Conservation (phyloP, 495 filamentous ascomycete genomes). For the Penicillium waksmanii region DNA sequence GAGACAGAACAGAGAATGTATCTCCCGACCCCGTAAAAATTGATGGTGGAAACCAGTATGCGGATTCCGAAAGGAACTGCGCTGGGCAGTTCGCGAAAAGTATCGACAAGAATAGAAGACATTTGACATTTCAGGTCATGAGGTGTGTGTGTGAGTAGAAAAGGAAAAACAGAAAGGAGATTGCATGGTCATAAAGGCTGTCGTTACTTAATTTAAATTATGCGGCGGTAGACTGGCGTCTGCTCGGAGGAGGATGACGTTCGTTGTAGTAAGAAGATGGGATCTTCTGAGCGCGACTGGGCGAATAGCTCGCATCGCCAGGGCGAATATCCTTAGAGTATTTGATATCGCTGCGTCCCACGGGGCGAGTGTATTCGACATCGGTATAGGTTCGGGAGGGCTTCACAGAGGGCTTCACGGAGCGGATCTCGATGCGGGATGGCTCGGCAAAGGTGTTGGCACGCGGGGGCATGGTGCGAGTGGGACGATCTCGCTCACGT, state of each 20-base stretch:
- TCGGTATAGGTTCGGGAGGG: slow-evolving; percentile 19
- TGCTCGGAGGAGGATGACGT: slow-evolving; percentile 22
- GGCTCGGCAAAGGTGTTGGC: slow-evolving; percentile 22
- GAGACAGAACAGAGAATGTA: not conserved
- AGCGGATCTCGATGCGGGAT: slow-evolving; percentile 22
- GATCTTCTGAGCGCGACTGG: slow-evolving; percentile 9
- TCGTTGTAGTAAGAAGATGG: slow-evolving; percentile 18
- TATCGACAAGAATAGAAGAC: slow-evolving; percentile 25
- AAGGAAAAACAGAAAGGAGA: slow-evolving; percentile 15
- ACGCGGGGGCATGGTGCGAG: slow-evolving; percentile 20
- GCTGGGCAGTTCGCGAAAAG: slow-evolving; percentile 1
- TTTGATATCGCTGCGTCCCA: slow-evolving; percentile 22
- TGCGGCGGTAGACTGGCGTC: slow-evolving; percentile 34
- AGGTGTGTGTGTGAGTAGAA: not conserved
- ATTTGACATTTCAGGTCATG: slow-evolving; percentile 6
- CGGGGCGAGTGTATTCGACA: slow-evolving; percentile 23
- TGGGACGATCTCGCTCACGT: slow-evolving; percentile 16
- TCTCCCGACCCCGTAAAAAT: not conserved
- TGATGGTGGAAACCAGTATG: slow-evolving; percentile 3
- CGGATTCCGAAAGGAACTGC: slow-evolving; percentile 10
- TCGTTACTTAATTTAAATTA: slow-evolving; percentile 26
- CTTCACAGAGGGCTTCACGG: slow-evolving; percentile 24
- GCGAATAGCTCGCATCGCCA: slow-evolving; percentile 17
- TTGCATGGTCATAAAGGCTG: slow-evolving; percentile 29
- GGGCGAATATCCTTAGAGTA: slow-evolving; percentile 25